Conservation (phyloP, 345 rosid species). For the Eucalyptus marginata region DNA sequence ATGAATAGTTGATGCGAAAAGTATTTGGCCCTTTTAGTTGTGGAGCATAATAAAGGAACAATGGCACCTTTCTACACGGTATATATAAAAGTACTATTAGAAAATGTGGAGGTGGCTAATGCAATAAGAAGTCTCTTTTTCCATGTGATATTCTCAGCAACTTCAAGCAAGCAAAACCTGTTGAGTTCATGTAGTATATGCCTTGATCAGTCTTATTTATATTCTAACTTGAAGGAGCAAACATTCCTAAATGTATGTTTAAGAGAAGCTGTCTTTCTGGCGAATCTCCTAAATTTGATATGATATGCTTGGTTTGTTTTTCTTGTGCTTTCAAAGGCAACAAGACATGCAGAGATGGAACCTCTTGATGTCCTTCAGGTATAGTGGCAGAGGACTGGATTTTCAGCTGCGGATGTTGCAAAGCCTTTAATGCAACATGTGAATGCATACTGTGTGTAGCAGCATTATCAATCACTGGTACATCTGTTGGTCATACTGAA, state of each 20-base stretch:
- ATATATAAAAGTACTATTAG: too few species aligned
- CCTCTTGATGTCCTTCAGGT: neutral
- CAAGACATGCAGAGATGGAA: neutral
- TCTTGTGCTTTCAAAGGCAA: neutral
- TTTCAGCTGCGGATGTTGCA: neutral
- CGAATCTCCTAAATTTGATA: neutral
- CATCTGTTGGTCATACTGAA: neutral
- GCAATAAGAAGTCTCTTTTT: neutral
- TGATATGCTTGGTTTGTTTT: too few species aligned
- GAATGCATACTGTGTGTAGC: too few species aligned
- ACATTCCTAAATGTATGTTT: too few species aligned
- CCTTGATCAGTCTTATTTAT: neutral
- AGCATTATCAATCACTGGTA: neutral
- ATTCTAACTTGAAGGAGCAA: too few species aligned
- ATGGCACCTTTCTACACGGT: too few species aligned
- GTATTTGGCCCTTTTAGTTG: too few species aligned
- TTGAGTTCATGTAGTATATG: neutral
- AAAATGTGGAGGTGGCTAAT: too few species aligned
- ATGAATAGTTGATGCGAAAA: too few species aligned
- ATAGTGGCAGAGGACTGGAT: neutral
- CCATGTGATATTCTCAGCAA: neutral
- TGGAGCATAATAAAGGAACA: too few species aligned
- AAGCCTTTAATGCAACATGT: neutral
- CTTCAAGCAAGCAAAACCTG: neutral
- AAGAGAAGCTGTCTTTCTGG: too few species aligned